A percentile compares a stretch with the other conserved stretches of the same genome.
Evolutionary conservation across 345 rosid genomes (phyloP).

Genomic region (Eutrema heterophyllum): DNA sequence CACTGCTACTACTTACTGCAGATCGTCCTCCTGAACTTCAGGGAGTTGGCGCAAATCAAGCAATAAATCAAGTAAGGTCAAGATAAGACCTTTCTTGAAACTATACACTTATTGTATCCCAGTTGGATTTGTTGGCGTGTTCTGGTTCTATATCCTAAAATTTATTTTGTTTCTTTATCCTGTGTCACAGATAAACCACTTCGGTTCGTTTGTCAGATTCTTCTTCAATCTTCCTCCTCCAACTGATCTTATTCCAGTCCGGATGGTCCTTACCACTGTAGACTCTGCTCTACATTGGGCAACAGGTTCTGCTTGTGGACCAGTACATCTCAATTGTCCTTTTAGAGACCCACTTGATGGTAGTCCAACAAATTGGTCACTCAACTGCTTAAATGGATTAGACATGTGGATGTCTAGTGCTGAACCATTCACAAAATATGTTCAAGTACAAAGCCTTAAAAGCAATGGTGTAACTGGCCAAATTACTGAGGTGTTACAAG

Average conservation of each 20-base stretch:
- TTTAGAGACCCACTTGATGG: conserved; percentile 85
- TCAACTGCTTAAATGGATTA: conserved; percentile 72
- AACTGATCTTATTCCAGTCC: conserved; percentile 66
- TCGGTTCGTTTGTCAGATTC: conserved; percentile 85
- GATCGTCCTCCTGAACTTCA: conserved; percentile 98
- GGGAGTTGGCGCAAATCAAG: conserved; percentile 89
- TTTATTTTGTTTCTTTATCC: neutral
- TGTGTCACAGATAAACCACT: conserved; percentile 70
- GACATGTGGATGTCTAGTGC: conserved; percentile 66
- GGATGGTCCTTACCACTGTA: conserved; percentile 81
- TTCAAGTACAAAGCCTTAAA: conserved; percentile 43
- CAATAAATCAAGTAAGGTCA: conserved; percentile 77
- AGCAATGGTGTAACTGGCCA: conserved; percentile 25
- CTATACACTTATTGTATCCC: neutral
- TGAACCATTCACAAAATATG: conserved; percentile 79
- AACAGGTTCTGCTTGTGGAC: conserved; percentile 64
- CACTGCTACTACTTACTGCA: conserved; percentile 80
- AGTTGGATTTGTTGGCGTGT: neutral
- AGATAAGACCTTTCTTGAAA: conserved; percentile 10
- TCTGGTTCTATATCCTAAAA: neutral
- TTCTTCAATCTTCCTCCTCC: conserved; percentile 90
- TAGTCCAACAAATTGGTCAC: conserved; percentile 52
- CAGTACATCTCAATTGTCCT: conserved; percentile 93
- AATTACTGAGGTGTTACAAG: conserved; percentile 51
- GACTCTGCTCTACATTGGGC: conserved; percentile 90